Evolutionary conservation across 2,329 filamentous ascomycete species (phyloP).

Genomic region (Fusarium coffeatum): DNA sequence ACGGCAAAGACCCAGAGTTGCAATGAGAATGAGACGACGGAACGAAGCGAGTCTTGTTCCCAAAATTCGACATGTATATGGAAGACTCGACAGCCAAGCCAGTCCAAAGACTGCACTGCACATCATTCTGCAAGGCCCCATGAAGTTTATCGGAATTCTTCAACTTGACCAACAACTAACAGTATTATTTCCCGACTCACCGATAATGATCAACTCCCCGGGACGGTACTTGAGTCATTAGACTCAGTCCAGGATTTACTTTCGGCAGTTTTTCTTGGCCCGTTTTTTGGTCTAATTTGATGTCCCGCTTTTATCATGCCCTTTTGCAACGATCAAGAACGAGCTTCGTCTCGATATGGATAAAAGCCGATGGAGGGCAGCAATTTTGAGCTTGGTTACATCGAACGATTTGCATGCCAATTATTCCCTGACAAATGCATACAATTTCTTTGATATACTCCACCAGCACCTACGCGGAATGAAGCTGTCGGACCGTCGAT

Average conservation of each 20-base stretch:
- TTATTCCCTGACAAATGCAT: slow-evolving; percentile 8
- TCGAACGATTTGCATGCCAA: slow-evolving; percentile 10
- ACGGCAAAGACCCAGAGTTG: slow-evolving; percentile 34
- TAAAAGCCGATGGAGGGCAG: slow-evolving; percentile 29
- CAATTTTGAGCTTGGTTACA: slow-evolving; percentile 22
- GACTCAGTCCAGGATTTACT: slow-evolving; percentile 22
- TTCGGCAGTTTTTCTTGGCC: slow-evolving; percentile 39
- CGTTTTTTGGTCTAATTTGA: slow-evolving; percentile 32
- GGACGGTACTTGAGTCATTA: slow-evolving; percentile 39
- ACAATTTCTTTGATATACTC: slow-evolving; percentile 14
- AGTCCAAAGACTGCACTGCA: slow-evolving; percentile 4
- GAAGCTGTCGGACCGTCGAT: slow-evolving; percentile 1
- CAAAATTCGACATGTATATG: neutral
- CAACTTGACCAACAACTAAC: slow-evolving; percentile 2
- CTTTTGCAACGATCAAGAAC: slow-evolving; percentile 25
- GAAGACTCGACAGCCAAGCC: neutral
- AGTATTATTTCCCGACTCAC: slow-evolving; percentile 11
- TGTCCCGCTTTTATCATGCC: slow-evolving; percentile 33
- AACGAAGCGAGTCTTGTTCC: neutral
- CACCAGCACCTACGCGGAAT: slow-evolving; percentile 8
- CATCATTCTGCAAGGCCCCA: slow-evolving; percentile 11
- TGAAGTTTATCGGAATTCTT: slow-evolving; percentile 8
- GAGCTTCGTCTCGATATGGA: slow-evolving; percentile 24
- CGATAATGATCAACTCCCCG: slow-evolving; percentile 18
- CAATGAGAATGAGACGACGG: slow-evolving; percentile 22